These are phyloP conservation scores for Botrytis sinoallii DNA, from an alignment of 2,329 filamentous ascomycete genomes.

Conservation along the genomic window DNA sequence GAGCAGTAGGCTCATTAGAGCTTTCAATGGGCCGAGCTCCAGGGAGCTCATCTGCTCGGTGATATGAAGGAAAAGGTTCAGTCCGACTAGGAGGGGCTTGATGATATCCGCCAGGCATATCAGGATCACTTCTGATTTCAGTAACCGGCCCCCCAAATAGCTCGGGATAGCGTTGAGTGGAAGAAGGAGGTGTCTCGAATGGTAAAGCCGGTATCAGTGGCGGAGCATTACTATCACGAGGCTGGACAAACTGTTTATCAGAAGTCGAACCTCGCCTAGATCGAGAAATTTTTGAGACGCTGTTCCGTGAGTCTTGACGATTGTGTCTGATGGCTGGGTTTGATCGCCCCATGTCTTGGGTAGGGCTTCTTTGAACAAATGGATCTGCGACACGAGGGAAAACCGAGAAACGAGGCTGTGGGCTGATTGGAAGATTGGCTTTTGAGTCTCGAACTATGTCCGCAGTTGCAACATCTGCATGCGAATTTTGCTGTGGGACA, in stretches of 20 bases:
- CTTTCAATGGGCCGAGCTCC: slow-evolving; percentile 37
- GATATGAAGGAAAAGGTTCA: slow-evolving; percentile 41
- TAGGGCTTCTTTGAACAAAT: not conserved
- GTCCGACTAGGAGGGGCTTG: slow-evolving; percentile 33
- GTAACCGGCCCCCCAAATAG: slow-evolving; percentile 42
- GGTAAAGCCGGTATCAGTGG: slow-evolving; percentile 21
- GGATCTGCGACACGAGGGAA: slow-evolving; percentile 5
- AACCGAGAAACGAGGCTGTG: slow-evolving; percentile 6
- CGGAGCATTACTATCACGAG: not conserved
- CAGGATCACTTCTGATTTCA: slow-evolving; percentile 28
- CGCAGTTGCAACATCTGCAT: not conserved
- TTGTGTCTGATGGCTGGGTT: not conserved
- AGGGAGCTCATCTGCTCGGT: slow-evolving; percentile 41
- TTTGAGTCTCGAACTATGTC: not conserved
- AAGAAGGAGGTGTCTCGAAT: slow-evolving; percentile 49
- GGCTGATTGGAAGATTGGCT: not conserved
- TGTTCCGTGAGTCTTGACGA: slow-evolving; percentile 3
- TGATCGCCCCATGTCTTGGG: not conserved
- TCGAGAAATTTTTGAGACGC: not conserved
- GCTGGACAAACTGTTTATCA: not conserved
- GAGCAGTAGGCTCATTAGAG: not conserved
- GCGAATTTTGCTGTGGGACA: not conserved
- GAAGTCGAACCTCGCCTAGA: slow-evolving; percentile 9
- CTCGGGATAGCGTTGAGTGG: slow-evolving; percentile 49
- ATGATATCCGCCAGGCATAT: slow-evolving; percentile 33